Evolutionary conservation across 2,329 filamentous ascomycete species (phyloP), one percentile per base, ranked within the genome.

Genomic region (Colletotrichum endophyticum): DNA sequence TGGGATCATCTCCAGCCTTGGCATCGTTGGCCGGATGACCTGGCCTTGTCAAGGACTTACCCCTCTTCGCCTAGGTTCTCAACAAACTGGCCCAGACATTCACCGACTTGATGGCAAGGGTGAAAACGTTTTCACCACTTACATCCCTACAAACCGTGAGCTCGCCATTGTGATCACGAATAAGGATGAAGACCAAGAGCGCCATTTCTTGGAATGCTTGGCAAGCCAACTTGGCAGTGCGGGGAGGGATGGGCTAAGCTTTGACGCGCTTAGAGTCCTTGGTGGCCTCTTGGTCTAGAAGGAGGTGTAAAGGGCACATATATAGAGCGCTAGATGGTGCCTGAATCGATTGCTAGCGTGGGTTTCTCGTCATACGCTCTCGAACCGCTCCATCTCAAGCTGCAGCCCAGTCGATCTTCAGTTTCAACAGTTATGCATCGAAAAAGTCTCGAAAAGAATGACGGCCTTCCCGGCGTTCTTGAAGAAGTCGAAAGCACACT

Each of bases 151-250:
- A 27, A 70, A 28, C 12, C n/a, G 49, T 28, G 2, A 34, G 57
- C n/a, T 53, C 57, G 44, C 15, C 27, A n/a, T 70, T 28, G 13
- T 12, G 19, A 8, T 25, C 27, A 8, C 68, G 19, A 63, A 53
- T 70, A 63, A 11, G 36, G 28, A 53, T 3, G 34, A n/a, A 30
- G 16, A 70, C 68, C 68, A 70, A 70, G 57, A 32, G 22, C 56
- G 25, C 57, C 19, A 25, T 53, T 34, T 12, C 22, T 36, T 19
- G 30, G 22, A 34, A 53, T 12, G 27, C 68, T 70, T 70, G 68
- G 68, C 57, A 70, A 7, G n/a, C 22, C 36, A 49, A 62, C 68
- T 70, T 70, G 57, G 68, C 68, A 25, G n/a, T 62, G 68, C 56
- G 68, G 57, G 67, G 68, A 53, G 44, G 11, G 13, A 13, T 53